phyloP scores from a whole-genome alignment of 495 filamentous ascomycete species.

The Penicillium chermesinum region DNA sequence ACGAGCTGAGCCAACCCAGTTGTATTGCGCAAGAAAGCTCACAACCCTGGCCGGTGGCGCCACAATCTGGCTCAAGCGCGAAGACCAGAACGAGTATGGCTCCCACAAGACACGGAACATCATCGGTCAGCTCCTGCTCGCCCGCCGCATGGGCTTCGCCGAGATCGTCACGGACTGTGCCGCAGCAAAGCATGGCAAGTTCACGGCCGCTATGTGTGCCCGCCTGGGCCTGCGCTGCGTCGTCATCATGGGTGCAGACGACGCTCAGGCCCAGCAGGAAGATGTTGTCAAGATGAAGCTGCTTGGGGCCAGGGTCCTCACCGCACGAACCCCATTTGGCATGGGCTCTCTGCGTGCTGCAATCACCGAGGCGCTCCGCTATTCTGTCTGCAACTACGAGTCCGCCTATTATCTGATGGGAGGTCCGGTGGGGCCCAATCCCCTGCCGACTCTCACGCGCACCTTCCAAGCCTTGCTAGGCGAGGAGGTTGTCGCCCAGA shows the following conservation, averaged over 20 bases:
- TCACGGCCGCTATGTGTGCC: slow-evolving; percentile 30
- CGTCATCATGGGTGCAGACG: slow-evolving; percentile 28
- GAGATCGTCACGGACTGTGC: slow-evolving; percentile 34
- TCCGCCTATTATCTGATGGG: slow-evolving; percentile 31
- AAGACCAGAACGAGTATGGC: slow-evolving; percentile 27
- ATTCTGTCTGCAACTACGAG: slow-evolving; percentile 28
- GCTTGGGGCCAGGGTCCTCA: slow-evolving; percentile 28
- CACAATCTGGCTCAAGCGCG: slow-evolving; percentile 33
- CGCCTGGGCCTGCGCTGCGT: slow-evolving; percentile 27
- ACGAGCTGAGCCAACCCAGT: slow-evolving; percentile 17
- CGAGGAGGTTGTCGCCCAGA: slow-evolving; percentile 29
- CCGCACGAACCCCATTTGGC: slow-evolving; percentile 22
- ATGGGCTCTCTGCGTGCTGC: slow-evolving; percentile 29
- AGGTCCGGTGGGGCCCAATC: slow-evolving; percentile 28
- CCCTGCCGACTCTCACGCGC: slow-evolving; percentile 26
- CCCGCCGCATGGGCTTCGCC: slow-evolving; percentile 24
- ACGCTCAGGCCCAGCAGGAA: slow-evolving; percentile 22
- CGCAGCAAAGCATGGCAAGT: slow-evolving; percentile 28
- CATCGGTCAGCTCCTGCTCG: slow-evolving; percentile 31
- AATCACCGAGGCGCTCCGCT: slow-evolving; percentile 30
- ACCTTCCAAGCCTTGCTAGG: slow-evolving; percentile 33
- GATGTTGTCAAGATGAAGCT: slow-evolving; percentile 27
- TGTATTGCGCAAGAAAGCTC: slow-evolving; percentile 24
- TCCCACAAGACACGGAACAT: slow-evolving; percentile 30
- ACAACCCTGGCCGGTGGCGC: slow-evolving; percentile 22